phyloP scores from a whole-genome alignment of 352 stramenopile genomes.

The Pythium oligandrum region DNA sequence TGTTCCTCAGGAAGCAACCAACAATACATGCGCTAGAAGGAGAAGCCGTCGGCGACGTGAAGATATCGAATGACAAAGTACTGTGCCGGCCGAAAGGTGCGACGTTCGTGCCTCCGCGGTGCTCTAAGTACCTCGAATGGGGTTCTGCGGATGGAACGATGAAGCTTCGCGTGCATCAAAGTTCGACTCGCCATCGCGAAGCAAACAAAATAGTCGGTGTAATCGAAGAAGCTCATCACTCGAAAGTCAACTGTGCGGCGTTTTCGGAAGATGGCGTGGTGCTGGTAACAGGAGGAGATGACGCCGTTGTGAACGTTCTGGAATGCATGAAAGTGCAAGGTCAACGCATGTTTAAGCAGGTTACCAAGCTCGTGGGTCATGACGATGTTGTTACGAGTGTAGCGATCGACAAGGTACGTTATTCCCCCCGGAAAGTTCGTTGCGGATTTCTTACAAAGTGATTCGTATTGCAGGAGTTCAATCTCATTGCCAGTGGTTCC shows the following conservation, averaged over 20 bases:
- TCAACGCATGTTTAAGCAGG: slow-evolving; percentile 60
- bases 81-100: slow-evolving; percentile 39
- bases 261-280: slow-evolving; percentile 57
- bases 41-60: slow-evolving; percentile 46
- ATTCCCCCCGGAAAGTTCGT: no score
- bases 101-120: slow-evolving; percentile 62
- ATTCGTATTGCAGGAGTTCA: slow-evolving; percentile 35
- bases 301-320: slow-evolving; percentile 69
- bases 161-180: slow-evolving; percentile 55
- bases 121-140: slow-evolving; percentile 76
- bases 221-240: slow-evolving; percentile 61
- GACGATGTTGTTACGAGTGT: slow-evolving; percentile 53
- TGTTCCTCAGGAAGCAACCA: slow-evolving; percentile 58
- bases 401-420: slow-evolving; percentile 56
- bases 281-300: slow-evolving; percentile 58
- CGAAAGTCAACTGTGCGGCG: slow-evolving; percentile 43
- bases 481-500: slow-evolving; percentile 60
- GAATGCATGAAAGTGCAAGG: slow-evolving; percentile 57
- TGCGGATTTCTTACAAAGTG: no score
- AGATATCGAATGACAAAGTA: slow-evolving; percentile 56
- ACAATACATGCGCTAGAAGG: slow-evolving; percentile 28
- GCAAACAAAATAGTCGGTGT: slow-evolving; percentile 59
- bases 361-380: slow-evolving; percentile 65
- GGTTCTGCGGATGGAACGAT: slow-evolving; percentile 40
- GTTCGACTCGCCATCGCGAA: slow-evolving; percentile 47